A percentile compares a stretch with the other conserved stretches of the same genome.
Evolutionary conservation across 2,329 filamentous ascomycete genomes (phyloP).

Genomic region (Leptographium procerum): DNA sequence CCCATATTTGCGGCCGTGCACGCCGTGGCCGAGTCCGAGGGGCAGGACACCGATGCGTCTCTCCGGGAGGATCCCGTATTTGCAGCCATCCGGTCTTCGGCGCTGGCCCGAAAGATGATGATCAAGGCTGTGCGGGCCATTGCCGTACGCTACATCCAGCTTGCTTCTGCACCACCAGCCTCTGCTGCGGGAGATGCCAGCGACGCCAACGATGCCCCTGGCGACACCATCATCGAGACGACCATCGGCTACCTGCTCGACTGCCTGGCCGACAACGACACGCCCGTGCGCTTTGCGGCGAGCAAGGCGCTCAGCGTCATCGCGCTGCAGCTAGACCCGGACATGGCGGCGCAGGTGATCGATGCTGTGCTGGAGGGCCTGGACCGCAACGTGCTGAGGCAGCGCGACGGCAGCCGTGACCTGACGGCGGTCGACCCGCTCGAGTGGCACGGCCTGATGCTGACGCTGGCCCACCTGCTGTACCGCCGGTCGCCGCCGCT

Average conservation of each 20-base stretch:
- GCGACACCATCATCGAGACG: conserved; percentile 57
- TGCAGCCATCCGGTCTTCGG: conserved; percentile 53
- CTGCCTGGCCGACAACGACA: conserved; percentile 74
- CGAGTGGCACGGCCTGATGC: conserved; percentile 84
- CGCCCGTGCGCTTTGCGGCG: conserved; percentile 77
- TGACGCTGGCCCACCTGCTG: conserved; percentile 76
- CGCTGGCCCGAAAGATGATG: conserved; percentile 67
- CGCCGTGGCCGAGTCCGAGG: conserved; percentile 38
- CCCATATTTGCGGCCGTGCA: conserved; percentile 56
- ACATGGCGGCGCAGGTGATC: conserved; percentile 78
- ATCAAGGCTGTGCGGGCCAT: conserved; percentile 78
- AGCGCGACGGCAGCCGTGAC: conserved; percentile 32
- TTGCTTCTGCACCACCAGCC: conserved; percentile 39
- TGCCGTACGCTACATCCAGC: conserved; percentile 41
- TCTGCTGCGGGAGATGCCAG: too few species aligned
- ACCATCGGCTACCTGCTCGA: conserved; percentile 74
- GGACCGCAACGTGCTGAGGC: conserved; percentile 44
- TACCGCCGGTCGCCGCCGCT: conserved; percentile 74
- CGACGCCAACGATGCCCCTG: conserved; percentile 51
- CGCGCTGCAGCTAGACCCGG: conserved; percentile 63
- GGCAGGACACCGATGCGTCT: conserved; percentile 26
- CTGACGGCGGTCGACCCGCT: conserved; percentile 67
- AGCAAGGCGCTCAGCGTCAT: conserved; percentile 89
- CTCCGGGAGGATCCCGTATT: conserved; percentile 25
- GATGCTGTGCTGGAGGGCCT: conserved; percentile 70